Percentiles rank a stretch among this genome's conserved stretches.
Evolutionary conservation across 805 yeast genomes (phyloP).

Genomic region (Saccharomycopsis vini): DNA sequence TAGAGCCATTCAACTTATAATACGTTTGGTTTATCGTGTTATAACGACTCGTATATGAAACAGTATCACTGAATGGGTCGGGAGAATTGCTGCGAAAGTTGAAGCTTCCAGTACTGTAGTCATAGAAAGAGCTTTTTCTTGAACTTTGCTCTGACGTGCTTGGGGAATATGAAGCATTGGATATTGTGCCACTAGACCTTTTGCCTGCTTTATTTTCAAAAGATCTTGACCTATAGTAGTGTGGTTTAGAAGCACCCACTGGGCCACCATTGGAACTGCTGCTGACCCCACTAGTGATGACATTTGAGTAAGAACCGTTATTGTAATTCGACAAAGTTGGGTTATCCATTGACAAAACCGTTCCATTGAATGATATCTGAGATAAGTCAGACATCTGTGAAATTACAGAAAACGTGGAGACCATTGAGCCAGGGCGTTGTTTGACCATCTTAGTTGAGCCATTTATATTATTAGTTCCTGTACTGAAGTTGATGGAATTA

Average conservation of each 20-base stretch:
- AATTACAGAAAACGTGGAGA: conserved; percentile 15
- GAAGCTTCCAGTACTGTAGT: conserved; percentile 15
- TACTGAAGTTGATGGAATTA: too few relatives aligned
- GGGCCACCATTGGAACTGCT: too few relatives aligned
- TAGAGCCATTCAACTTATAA: conserved; percentile 4
- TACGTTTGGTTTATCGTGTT: conserved; percentile 4
- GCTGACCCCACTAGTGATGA: background rate
- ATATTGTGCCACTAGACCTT: conserved; percentile 9
- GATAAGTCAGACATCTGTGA: conserved; percentile 16
- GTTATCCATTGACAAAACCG: conserved; percentile 18
- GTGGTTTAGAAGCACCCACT: conserved; percentile 6
- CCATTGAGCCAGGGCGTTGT: conserved; percentile 14
- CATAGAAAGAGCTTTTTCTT: conserved; percentile 19
- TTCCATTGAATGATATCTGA: conserved; percentile 17
- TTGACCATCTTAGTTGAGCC: background rate
- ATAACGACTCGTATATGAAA: conserved; percentile 1
- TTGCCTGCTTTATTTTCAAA: conserved; percentile 5
- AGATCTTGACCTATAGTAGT: conserved; percentile 9
- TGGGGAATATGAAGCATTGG: conserved; percentile 17
- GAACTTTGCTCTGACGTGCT: conserved; percentile 19
- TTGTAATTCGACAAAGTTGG: conserved; percentile 8
- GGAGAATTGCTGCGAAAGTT: conserved; percentile 14
- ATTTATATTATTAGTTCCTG: too few relatives aligned
- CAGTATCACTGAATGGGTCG: conserved; percentile 8
- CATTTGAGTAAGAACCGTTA: background rate